Conservation (phyloP, 2,329 filamentous ascomycete genomes). For the Pseudogymnoascus sp. region DNA sequence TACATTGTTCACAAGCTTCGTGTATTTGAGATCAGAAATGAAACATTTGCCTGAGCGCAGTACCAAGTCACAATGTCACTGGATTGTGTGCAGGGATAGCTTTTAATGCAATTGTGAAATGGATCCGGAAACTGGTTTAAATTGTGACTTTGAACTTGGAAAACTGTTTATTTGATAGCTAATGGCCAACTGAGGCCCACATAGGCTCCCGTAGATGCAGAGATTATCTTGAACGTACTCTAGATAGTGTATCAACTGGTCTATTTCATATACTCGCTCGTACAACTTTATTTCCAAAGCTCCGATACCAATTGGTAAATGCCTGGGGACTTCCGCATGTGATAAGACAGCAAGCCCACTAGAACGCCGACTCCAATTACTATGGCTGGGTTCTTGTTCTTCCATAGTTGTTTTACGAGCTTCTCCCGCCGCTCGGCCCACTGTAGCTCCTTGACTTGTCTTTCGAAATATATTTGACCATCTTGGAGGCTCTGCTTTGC, state of each 20-base stretch:
- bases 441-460: constrained; percentile 65
- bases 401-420: constrained; percentile 46
- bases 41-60: constrained; percentile 9
- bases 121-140: background rate
- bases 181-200: background rate
- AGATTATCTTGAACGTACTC: background rate
- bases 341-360: constrained; percentile 62
- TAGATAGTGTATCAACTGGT: background rate
- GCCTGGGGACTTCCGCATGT: constrained; percentile 47
- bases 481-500: constrained; percentile 54
- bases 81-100: background rate
- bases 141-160: background rate
- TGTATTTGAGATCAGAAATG: constrained; percentile 10
- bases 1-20: constrained; percentile 8
- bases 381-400: constrained; percentile 58
- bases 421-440: constrained; percentile 54
- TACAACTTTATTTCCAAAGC: background rate
- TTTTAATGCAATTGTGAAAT: constrained; percentile 3
- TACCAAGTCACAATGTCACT: background rate
- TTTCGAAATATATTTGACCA: constrained; percentile 60
- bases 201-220: background rate
- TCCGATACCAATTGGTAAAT: constrained; percentile 11
- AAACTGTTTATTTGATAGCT: background rate
- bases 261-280: background rate
- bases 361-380: constrained; percentile 58